Conservation (phyloP, 371 early-diverging fungal species). For the Mortierella sp. region DNA sequence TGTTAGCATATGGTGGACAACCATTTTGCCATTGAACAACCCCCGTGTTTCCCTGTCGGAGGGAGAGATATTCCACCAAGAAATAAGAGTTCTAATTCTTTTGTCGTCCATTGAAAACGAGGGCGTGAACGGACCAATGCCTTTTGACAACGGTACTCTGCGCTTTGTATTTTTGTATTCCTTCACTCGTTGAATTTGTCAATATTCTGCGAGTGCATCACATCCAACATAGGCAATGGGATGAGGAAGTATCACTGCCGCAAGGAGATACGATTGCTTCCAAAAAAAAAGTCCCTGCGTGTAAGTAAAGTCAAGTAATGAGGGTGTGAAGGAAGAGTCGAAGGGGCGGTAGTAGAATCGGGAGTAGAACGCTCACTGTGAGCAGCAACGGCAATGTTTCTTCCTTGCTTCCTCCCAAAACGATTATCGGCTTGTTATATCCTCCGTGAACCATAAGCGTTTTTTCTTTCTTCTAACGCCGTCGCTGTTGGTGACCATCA, state of each 20-base stretch:
- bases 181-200: not conserved
- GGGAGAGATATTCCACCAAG: slow-evolving; percentile 3
- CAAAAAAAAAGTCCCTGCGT: not conserved
- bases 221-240: not conserved
- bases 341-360: not conserved
- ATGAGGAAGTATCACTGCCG: not conserved
- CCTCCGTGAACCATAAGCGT: not conserved
- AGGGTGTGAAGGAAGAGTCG: not conserved
- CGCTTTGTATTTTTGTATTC: not conserved
- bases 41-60: slow-evolving; percentile 1
- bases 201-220: not conserved
- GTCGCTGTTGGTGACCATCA: not conserved
- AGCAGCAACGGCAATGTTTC: slow-evolving; percentile 6
- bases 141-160: not conserved
- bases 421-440: not conserved
- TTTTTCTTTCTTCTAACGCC: not conserved
- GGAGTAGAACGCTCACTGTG: slow-evolving; percentile 11
- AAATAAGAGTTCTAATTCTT: not conserved
- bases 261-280: not conserved
- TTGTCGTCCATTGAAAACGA: not conserved
- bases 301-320: not conserved
- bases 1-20: not conserved
- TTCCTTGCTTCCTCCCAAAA: not conserved
- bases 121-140: not conserved
- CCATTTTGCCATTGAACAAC: not conserved